phyloP scores from a whole-genome alignment of 768 basidiomycete species.

The Chlorophyllum brunneum region DNA sequence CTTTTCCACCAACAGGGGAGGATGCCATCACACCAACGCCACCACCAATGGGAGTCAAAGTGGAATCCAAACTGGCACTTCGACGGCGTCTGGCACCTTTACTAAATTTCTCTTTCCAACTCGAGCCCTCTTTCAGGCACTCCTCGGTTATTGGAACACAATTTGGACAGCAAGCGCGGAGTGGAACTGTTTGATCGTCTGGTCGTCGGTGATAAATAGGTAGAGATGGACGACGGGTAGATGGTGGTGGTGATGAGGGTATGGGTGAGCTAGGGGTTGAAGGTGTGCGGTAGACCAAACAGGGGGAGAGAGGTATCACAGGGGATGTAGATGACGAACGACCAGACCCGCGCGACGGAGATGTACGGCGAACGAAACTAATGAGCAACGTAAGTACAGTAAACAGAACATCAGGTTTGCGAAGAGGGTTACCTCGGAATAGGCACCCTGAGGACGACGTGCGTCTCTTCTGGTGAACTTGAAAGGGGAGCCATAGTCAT shows the following conservation, averaged over 20 bases:
- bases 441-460: conserved; percentile 56
- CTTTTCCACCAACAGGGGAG: conserved; percentile 2
- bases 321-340: conserved; percentile 29
- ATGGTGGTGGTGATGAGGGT: conserved; percentile 7
- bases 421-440: conserved; percentile 48
- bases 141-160: conserved; percentile 61
- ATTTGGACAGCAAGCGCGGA: conserved; percentile 67
- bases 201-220: conserved; percentile 31
- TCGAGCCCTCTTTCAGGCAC: conserved; percentile 47
- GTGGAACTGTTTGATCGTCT: conserved; percentile 52
- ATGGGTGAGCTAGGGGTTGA: conserved; percentile 18
- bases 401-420: not conserved
- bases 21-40: not conserved
- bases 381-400: conserved; percentile 1
- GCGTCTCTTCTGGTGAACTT: conserved; percentile 30
- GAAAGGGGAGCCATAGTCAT: conserved; percentile 8
- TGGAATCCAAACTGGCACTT: conserved; percentile 35
- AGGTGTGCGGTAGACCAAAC: conserved; percentile 45
- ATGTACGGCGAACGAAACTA: conserved; percentile 10
- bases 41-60: not conserved
- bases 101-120: conserved; percentile 63
- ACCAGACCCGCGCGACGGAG: conserved; percentile 22
- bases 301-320: conserved; percentile 39
- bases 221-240: conserved; percentile 27
- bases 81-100: conserved; percentile 59